Evolutionary conservation across 352 stramenopile genomes (phyloP), one percentile per base, ranked within the genome.

Genomic region (Pythium brachiatum): DNA sequence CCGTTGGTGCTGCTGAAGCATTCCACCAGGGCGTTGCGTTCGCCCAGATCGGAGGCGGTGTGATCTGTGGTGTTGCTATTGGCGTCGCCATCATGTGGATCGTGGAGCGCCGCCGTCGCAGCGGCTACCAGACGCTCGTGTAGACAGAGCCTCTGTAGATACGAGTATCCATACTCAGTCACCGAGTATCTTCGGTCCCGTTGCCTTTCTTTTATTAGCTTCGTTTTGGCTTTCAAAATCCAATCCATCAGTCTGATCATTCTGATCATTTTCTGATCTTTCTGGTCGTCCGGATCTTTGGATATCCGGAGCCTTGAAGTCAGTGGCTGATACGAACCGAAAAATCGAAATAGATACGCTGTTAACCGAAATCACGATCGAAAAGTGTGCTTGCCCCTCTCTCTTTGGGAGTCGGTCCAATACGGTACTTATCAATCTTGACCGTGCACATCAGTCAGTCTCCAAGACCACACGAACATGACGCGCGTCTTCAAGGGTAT

Each of bases 41-140:
- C 12, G 38, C 56, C 2, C 58, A 72, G 31, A 36, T 72, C n/a
- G 64, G 53, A 16, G 53, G 58, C 21, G 58, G 53, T 11, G 27
- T 67, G 36, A 13, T 72, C 18, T 54, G 53, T 21, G 64, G 64
- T 5, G n/a, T 67, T 9, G 26, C 57, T 39, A 34, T 72, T 15
- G 64, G 64, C 11, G 58, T 54, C 0, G 41, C 51, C 18, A 29
- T 55, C 11, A 64, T 72, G 64, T 66, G 29, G 56, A 12, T 67
- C 23, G 25, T 67, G 7, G 58, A 72, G 54, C 62, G 55, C 34
- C 58, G 54, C 23, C 64, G 59, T 18, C 64, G 58, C 26, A 36
- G 48, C 31, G 64, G 64, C 18, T 72, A 72, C 39, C 59, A 59
- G 38, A 13, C 64, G 1, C 31, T 72, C 29, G 64, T 52, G 4